Evolutionary conservation across 2,329 filamentous ascomycete species (phyloP), one percentile per base, ranked within the genome.

Genomic region (Fusarium tanahbumbuense): DNA sequence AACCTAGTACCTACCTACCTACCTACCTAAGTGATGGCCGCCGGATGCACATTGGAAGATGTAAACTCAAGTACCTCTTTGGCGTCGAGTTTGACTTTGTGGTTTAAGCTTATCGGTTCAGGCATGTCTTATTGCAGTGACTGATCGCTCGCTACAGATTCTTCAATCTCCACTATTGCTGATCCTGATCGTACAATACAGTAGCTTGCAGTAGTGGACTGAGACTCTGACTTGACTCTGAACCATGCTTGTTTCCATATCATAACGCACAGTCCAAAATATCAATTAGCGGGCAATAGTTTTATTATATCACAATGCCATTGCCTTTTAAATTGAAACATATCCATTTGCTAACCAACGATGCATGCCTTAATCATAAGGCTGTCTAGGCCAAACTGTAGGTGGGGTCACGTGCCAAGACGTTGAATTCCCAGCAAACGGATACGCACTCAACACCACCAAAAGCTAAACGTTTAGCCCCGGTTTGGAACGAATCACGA

Each of bases 41-140:
- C 32, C 22, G 9, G 27, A 32, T 49, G 15, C 27, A 6, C 8
- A 32, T 23, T 23, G 10, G 10, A 32, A 34, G 20, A 15, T n/a
- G 8, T 41, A 60, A 12, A 27, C 9, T 12, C 18, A 8, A 42
- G 16, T 16, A 12, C 9, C 18, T 34, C 13, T 18, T 16, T 12
- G 44, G 41, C 15, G 30, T 16, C n/a, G 20, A 45, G 49, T 57
- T 45, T 44, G 42, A 49, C 37, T 34, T 34, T 46, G 30, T 13
- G n/a, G 28, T 66, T 66, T 53, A 66, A 66, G 47, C 63, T 66
- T 66, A 66, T 49, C 28, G 22, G 27, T 22, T 22, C 34, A 49
- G 22, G 42, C 40, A 60, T 49, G 37, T 18, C 30, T 23, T 40
- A 22, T 45, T 48, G 28, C 12, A 56, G 30, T 20, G 10, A 22